Base-by-base conservation (phyloP, 306 rosid species). In the Acacia crassicarpa region DNA sequence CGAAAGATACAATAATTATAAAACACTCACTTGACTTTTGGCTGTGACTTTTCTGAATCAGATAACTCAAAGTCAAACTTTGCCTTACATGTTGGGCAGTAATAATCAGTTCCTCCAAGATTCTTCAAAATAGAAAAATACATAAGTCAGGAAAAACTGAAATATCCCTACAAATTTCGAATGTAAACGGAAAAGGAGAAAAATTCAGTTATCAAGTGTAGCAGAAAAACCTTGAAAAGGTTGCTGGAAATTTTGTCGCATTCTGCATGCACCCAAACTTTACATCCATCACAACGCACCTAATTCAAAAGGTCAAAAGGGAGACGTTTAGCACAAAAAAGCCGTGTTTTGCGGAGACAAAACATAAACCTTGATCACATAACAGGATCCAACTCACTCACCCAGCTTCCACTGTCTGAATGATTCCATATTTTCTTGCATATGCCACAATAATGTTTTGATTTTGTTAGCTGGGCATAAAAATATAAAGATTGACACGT, bases 271-370 rank as follows among this genome's bases (percentile, higher is more conserved):
- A 96, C 99, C 99, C 99, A 96, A 67, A 93, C 98, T 85, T 91
- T 94, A 85, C 99, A 96, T 81, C 99, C 98, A 81, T 96, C 99
- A 83, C 99, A 96, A 20, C 98, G 99, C 59, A 96, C 99, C 99
- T 96, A 80, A 85, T 80, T 85, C 80, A 62, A 69, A 76, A 58
- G 70, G 81, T 85, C 80, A 62, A 69, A 76, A 58, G 70, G 81
- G 33, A 35, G 75, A 27, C 38, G 9, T 23, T 78, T 72, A 71
- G 75, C 27, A 78, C 53, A 43, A 74, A 68, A 86, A 74, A 74
- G 71, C 71, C 20, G n/a, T 22, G 61, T 53, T 63, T 76, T 51
- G 65, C 30, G 45, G 22, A n/a, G 82, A 80, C 73, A 82, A 25
- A 38, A 9, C 53, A 67, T 23, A 45, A 79, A 66, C 49, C 65